Conservation (phyloP, 2,329 filamentous ascomycete species). For the Emmonsia crescens region DNA sequence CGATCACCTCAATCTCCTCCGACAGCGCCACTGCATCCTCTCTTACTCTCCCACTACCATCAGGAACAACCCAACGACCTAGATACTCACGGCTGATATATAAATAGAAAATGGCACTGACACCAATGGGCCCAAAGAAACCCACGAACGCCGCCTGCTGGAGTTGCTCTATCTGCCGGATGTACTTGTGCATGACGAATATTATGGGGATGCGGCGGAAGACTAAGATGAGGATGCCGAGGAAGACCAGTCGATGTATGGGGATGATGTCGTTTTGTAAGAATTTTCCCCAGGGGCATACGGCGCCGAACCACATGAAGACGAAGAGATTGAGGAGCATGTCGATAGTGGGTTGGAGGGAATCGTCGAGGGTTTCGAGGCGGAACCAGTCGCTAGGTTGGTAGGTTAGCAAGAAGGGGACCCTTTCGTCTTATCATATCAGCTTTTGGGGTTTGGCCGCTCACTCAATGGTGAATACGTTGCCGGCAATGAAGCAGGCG, state of each 20-base stretch:
- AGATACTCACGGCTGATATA: constrained; percentile 73
- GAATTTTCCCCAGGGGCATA: constrained; percentile 71
- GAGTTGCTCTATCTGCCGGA: constrained; percentile 65
- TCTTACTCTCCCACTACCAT: constrained; percentile 49
- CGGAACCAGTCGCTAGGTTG: constrained; percentile 72
- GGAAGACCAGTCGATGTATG: constrained; percentile 57
- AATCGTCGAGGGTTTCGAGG: constrained; percentile 77
- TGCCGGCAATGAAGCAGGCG: constrained; percentile 86
- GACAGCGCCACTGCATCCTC: constrained; percentile 55
- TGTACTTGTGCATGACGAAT: constrained; percentile 59
- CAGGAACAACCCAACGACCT: constrained; percentile 25
- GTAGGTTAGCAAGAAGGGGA: constrained; percentile 11
- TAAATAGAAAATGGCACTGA: constrained; percentile 82
- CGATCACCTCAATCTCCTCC: constrained; percentile 58
- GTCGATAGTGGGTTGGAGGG: constrained; percentile 85
- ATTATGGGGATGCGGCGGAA: constrained; percentile 69
- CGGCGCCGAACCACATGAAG: constrained; percentile 84
- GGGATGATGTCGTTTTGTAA: constrained; percentile 57
- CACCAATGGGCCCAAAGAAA: constrained; percentile 88
- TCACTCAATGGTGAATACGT: constrained; percentile 77
- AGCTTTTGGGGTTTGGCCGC: constrained; percentile 13
- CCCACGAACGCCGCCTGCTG: constrained; percentile 76
- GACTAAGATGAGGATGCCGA: constrained; percentile 67
- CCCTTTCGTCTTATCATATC: background rate
- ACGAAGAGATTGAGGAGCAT: constrained; percentile 85